Evolutionary conservation across 257 asterid species (phyloP).

Genomic region (Solanum chmielewskii): DNA sequence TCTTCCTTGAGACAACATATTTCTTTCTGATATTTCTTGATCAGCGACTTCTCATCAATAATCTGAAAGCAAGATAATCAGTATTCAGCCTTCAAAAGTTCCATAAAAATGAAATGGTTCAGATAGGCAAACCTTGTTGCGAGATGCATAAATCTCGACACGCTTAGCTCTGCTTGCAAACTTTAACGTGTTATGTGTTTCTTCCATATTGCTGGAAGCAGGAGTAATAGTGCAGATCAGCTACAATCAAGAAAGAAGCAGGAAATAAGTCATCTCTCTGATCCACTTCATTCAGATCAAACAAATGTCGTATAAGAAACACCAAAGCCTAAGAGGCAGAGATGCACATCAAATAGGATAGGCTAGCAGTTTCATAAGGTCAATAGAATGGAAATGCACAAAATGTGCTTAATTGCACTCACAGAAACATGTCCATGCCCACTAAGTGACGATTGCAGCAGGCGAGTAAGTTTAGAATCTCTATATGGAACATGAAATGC

Average conservation of each 20-base stretch:
- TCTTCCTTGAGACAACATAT: constrained; percentile 78
- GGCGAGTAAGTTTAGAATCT: constrained; percentile 95
- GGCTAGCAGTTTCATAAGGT: neutral
- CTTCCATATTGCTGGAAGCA: constrained; percentile 97
- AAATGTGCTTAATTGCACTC: constrained; percentile 14
- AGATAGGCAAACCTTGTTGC: constrained; percentile 60
- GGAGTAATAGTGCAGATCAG: constrained; percentile 97
- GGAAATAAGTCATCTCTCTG: neutral
- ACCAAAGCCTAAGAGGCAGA: neutral
- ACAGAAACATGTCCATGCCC: constrained; percentile 99
- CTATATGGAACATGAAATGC: constrained; percentile 95
- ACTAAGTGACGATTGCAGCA: constrained; percentile 90
- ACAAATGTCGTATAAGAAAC: neutral
- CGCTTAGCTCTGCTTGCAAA: constrained; percentile 98
- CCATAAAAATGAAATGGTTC: neutral
- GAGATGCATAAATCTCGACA: constrained; percentile 88
- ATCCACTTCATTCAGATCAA: neutral
- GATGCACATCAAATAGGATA: neutral
- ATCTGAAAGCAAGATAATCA: constrained; percentile 36
- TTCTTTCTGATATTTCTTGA: constrained; percentile 96
- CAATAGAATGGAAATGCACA: neutral
- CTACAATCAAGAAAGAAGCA: constrained; percentile 26
- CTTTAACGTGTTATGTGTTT: constrained; percentile 93
- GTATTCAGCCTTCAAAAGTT: neutral
- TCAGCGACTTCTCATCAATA: constrained; percentile 94